phyloP scores from a whole-genome alignment of 2,329 filamentous ascomycete species.

The Scopulariopsis brevicaulis region DNA sequence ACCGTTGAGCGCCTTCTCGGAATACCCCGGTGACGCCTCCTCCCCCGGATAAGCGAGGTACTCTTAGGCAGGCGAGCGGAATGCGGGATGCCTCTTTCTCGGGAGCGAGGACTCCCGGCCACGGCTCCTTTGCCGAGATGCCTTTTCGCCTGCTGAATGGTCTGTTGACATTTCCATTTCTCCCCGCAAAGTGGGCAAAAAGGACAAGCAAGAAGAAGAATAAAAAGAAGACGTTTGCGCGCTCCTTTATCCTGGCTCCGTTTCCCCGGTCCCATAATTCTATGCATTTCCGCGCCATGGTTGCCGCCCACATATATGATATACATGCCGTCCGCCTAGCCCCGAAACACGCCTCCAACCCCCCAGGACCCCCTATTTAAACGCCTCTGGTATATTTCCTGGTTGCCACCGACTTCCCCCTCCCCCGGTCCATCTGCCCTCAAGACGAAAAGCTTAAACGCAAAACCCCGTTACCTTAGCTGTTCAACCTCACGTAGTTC shows the following conservation, averaged over 20 bases:
- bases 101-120: too few relatives aligned
- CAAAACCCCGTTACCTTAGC: background rate
- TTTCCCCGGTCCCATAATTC: background rate
- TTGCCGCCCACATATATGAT: background rate
- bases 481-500: slow-evolving; percentile 4
- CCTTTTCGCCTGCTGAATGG: too few relatives aligned
- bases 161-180: too few relatives aligned
- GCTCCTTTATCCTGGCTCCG: background rate
- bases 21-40: too few relatives aligned
- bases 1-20: too few relatives aligned
- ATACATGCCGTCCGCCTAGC: background rate
- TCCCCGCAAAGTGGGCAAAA: too few relatives aligned
- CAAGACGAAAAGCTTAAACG: background rate
- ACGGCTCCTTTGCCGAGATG: too few relatives aligned
- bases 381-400: background rate
- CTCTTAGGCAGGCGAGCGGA: too few relatives aligned
- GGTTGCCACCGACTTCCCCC: background rate
- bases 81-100: too few relatives aligned
- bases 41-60: too few relatives aligned
- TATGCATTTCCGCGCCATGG: background rate
- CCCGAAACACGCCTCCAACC: background rate
- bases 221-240: background rate
- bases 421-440: background rate
- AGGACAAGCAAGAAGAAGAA: too few relatives aligned
- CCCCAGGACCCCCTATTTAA: background rate